Base-by-base conservation (phyloP, 495 filamentous ascomycete genomes). In the Astrothelium macrocarpum region DNA sequence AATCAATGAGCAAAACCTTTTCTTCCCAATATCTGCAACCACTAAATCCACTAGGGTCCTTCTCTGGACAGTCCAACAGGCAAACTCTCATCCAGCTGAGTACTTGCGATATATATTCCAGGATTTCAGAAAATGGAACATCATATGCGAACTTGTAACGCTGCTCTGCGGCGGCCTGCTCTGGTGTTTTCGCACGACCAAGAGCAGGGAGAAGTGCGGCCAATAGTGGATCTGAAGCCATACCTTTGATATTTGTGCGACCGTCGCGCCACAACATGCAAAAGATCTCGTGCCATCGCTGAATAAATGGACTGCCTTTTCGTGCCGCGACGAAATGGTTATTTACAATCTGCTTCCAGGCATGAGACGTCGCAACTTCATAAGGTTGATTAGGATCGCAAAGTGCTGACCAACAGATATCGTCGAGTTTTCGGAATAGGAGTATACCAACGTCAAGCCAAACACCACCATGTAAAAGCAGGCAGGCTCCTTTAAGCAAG, bases 341-440 rank as follows among this genome's bases (percentile, higher is more conserved):
- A 18, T 71, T 60, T 65, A 75, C 73, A 10, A 70, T 61, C 16
- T 69, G 64, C 0, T 63, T 65, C 23, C 68, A 70, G 58, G 74
- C 66, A 58, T 69, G 69, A 39, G 76, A 72, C 0, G 64, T 69
- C 2, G 68, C 67, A 49, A 78, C 68, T 49, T 72, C 71, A 62
- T 73, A 78, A 1, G 75, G 76, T 11, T 65, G 68, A 0, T 23
- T 49, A 0, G 74, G 71, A 59, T 78, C 75, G 45, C 70, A 73
- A 56, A 79, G 71, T 64, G 70, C 65, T 20, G 67, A 67, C 76
- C 77, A 78, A 65, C 76, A 77, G 56, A 78, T 76, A 45, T 73
- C 68, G 5, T 79, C 77, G 29, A 78, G 59, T 58, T 73, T 68
- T 10, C 74, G 68, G 46, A 78, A 71, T 25, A 79, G 63, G 5